Evolutionary conservation across 2,329 filamentous ascomycete genomes (phyloP), one percentile per base, ranked within the genome.

Genomic region (Fusarium haematococcum): DNA sequence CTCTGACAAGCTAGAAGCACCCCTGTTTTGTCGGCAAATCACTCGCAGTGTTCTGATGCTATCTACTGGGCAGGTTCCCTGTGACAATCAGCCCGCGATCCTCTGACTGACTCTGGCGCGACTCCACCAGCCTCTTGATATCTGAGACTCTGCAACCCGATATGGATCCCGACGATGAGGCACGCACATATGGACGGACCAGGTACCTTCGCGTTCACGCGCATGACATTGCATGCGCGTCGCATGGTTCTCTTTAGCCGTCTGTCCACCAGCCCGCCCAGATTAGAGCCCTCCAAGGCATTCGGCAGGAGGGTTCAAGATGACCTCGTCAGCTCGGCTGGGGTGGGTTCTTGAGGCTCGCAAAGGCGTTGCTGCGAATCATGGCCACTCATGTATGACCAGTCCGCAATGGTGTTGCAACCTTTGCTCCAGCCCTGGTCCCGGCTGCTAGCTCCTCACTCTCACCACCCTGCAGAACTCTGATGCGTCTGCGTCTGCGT

Each of bases 111-210:
- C 37, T 56, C 20, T 54, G 52, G 60, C 58, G 57, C 27, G 57
- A 67, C 75, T 70, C 66, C 69, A 73, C 75, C 58, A 56, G 48
- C 59, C 59, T 32, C 27, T 66, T 73, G 65, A 70, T 69, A 75
- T 67, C 70, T 73, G 73, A 72, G 75, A 74, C 70, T 60, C 41
- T 75, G 73, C 67, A 63, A 68, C 72, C 58, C 64, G 67, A 70
- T 66, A 75, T 74, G 68, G 68, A 69, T 67, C 59, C 72, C 39
- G 43, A 67, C 60, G 63, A 68, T 74, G 63, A 70, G 67, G 41
- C 37, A 66, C 48, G 54, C 57, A 41, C 37, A 35, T 68, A 71
- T 59, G 52, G 60, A 71, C 62, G 48, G 60, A 39, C 54, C 61
- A 71, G 66, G 69, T 76, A 72, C 70, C 68, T 76, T 78, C 67